Evolutionary conservation across 75 land plant genomes (phyloP).

Genomic region (Pinus taeda): DNA sequence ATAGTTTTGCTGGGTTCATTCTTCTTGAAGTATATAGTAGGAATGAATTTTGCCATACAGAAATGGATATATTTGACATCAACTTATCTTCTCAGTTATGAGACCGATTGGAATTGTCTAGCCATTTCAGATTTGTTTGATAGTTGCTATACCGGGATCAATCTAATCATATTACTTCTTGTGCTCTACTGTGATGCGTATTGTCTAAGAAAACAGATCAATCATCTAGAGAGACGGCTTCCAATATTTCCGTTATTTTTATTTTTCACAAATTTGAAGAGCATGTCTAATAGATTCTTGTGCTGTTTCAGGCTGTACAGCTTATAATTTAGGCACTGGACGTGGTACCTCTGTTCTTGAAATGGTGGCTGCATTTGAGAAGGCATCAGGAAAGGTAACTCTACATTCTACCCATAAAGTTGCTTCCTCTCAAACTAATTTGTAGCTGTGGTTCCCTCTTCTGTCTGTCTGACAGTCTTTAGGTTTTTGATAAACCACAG

Average conservation of each 20-base stretch:
- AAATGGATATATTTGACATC: too few relatives aligned
- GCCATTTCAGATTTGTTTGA: background rate
- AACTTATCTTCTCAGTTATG: too few relatives aligned
- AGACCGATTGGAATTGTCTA: too few relatives aligned
- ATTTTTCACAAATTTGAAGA: background rate
- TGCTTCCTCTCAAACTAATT: background rate
- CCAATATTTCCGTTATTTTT: background rate
- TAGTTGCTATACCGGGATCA: background rate
- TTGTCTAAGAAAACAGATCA: background rate
- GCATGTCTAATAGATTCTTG: background rate
- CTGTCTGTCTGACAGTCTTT: background rate
- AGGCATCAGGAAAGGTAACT: constrained; percentile 81
- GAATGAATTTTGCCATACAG: too few relatives aligned
- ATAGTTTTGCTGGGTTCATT: too few relatives aligned
- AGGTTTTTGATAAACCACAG: background rate
- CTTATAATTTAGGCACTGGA: constrained; percentile 90
- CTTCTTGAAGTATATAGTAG: too few relatives aligned
- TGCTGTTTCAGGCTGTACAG: constrained; percentile 58
- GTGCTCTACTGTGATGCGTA: background rate
- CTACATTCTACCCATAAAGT: background rate
- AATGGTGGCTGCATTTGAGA: constrained; percentile 91
- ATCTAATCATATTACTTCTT: background rate
- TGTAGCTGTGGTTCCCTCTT: constrained; percentile 3
- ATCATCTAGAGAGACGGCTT: background rate
- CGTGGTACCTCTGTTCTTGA: constrained; percentile 85